These are phyloP conservation scores for Fusarium lateritium DNA, from an alignment of 2,329 filamentous ascomycete genomes.

Conservation along the genomic window DNA sequence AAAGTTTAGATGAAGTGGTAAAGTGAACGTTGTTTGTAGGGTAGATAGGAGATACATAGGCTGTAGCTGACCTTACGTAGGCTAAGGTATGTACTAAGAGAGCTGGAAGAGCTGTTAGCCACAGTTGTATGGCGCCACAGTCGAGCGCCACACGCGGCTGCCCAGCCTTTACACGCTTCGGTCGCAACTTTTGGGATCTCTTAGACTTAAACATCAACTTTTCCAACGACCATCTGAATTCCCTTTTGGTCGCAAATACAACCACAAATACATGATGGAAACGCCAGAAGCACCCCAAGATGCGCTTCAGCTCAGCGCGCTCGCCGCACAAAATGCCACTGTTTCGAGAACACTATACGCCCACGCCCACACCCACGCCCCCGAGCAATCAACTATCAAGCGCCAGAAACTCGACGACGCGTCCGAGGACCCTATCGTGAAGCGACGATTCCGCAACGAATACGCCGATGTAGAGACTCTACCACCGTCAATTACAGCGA, in stretches of 20 bases:
- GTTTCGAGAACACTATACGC: constrained; percentile 53
- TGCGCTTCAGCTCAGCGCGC: constrained; percentile 53
- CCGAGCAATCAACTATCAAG: constrained; percentile 51
- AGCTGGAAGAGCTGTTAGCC: constrained; percentile 18
- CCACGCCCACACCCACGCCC: constrained; percentile 37
- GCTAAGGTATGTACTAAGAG: background rate
- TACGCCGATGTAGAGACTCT: constrained; percentile 84
- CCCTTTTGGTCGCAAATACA: constrained; percentile 15
- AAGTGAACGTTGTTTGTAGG: constrained; percentile 11
- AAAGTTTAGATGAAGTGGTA: constrained; percentile 5
- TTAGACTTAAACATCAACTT: constrained; percentile 27
- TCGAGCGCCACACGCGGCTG: constrained; percentile 52
- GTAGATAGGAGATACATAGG: constrained; percentile 1
- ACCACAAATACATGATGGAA: constrained; percentile 51
- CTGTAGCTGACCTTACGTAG: constrained; percentile 26
- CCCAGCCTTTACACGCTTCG: constrained; percentile 42
- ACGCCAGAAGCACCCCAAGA: constrained; percentile 52
- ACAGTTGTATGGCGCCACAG: constrained; percentile 37
- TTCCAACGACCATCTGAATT: constrained; percentile 30
- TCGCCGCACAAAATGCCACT: constrained; percentile 55
- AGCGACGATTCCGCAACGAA: constrained; percentile 75
- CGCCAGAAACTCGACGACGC: constrained; percentile 58
- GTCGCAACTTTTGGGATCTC: constrained; percentile 43
- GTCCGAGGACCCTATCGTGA: constrained; percentile 53
- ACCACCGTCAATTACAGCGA: constrained; percentile 83